phyloP scores from a whole-genome alignment of 768 basidiomycete species.

The Xerocomus spinulosus region DNA sequence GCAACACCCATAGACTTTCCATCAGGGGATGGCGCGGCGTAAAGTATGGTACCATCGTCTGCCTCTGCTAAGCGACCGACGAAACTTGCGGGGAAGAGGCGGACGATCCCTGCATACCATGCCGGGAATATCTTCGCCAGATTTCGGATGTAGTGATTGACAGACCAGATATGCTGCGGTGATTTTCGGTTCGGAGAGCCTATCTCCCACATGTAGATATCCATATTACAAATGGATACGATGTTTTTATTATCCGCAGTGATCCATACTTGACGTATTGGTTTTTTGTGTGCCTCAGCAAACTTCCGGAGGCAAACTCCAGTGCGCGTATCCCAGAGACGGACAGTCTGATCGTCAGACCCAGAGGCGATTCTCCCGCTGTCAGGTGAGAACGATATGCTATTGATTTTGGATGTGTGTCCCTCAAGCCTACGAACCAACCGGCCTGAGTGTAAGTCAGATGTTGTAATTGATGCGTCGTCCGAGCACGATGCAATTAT shows the following conservation, averaged over 20 bases:
- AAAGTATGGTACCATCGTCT: slow-evolving; percentile 8
- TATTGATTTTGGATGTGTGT: slow-evolving; percentile 15
- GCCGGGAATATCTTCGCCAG: slow-evolving; percentile 5
- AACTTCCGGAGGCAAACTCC: slow-evolving; percentile 15
- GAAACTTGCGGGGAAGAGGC: slow-evolving; percentile 1
- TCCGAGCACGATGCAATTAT: slow-evolving; percentile 16
- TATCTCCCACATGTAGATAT: slow-evolving; percentile 13
- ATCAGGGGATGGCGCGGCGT: slow-evolving; percentile 6
- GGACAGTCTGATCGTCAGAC: slow-evolving; percentile 19
- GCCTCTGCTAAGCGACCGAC: slow-evolving; percentile 4
- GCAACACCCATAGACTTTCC: slow-evolving; percentile 5
- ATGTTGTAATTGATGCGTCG: slow-evolving; percentile 13
- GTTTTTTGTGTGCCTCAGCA: slow-evolving; percentile 12
- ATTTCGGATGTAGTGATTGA: slow-evolving; percentile 8
- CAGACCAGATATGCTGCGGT: slow-evolving; percentile 12
- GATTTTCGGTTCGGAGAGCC: slow-evolving; percentile 5
- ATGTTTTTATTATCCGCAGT: slow-evolving; percentile 13
- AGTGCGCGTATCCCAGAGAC: slow-evolving; percentile 22
- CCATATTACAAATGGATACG: slow-evolving; percentile 12
- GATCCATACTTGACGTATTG: slow-evolving; percentile 15
- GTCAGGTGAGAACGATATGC: slow-evolving; percentile 21
- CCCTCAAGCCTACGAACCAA: slow-evolving; percentile 12
- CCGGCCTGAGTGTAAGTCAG: slow-evolving; percentile 7
- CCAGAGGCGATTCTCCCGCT: slow-evolving; percentile 15
- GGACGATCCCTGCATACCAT: slow-evolving; percentile 14